These are phyloP conservation scores for Coemansia sp. DNA, from an alignment of 192 early-diverging fungal species.

Conservation along the genomic window DNA sequence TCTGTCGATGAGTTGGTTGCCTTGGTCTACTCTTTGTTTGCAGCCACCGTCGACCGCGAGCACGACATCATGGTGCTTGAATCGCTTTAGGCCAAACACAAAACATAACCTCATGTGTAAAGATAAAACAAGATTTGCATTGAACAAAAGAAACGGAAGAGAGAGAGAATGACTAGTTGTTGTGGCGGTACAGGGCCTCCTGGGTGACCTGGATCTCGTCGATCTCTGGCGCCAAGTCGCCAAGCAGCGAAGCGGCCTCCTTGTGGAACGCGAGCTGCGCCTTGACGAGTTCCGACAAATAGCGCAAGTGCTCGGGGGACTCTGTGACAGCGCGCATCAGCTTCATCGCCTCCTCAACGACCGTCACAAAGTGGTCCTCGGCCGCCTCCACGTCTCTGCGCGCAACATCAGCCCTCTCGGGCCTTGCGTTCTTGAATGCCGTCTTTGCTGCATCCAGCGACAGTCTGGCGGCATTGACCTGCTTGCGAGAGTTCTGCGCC, in stretches of 20 bases:
- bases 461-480: constrained; percentile 80
- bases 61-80: constrained; percentile 29
- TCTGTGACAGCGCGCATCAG: constrained; percentile 93
- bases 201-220: constrained; percentile 95
- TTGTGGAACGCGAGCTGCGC: constrained; percentile 87
- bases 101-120: too few relatives aligned
- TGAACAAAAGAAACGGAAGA: neutral
- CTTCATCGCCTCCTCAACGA: constrained; percentile 91
- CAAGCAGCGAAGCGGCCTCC: constrained; percentile 68
- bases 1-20: constrained; percentile 25
- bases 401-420: constrained; percentile 70
- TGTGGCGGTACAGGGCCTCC: constrained; percentile 79
- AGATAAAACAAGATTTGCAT: too few relatives aligned
- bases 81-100: constrained; percentile 3
- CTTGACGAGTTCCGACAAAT: constrained; percentile 81
- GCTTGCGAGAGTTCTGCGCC: constrained; percentile 82
- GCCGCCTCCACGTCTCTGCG: constrained; percentile 84
- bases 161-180: constrained; percentile 12
- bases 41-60: constrained; percentile 31
- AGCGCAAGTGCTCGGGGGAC: constrained; percentile 76
- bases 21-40: constrained; percentile 37
- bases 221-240: constrained; percentile 84
- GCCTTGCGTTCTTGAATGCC: constrained; percentile 67
- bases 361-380: constrained; percentile 94
- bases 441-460: constrained; percentile 85